A percentile compares a stretch with the other conserved stretches of the same genome.
phyloP scores from a whole-genome alignment of 2,329 filamentous ascomycete species.

The Penicillium corylophilum region DNA sequence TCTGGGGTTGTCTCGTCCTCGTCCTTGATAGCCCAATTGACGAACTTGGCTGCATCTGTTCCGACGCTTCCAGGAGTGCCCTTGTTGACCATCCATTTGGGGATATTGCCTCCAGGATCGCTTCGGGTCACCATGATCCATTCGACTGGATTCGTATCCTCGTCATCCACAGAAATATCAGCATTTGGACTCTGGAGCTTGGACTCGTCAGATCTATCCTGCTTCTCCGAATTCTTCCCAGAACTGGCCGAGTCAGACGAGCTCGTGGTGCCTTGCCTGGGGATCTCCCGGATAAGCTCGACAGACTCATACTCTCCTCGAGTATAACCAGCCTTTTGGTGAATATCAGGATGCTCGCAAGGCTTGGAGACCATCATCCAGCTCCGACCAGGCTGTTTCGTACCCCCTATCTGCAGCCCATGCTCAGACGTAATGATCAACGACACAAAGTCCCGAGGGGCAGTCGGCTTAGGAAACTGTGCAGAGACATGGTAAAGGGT shows the following conservation, averaged over 20 bases:
- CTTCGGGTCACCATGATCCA: conserved; percentile 93
- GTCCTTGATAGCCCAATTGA: conserved; percentile 69
- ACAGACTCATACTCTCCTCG: conserved; percentile 87
- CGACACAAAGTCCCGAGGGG: conserved; percentile 84
- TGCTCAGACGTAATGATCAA: conserved; percentile 66
- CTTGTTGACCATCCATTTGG: conserved; percentile 86
- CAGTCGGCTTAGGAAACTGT: conserved; percentile 84
- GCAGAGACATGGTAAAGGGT: conserved; percentile 81
- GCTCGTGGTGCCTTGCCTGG: conserved; percentile 31
- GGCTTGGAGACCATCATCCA: conserved; percentile 89
- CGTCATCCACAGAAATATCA: conserved; percentile 29
- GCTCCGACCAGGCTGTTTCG: conserved; percentile 55
- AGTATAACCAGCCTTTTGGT: conserved; percentile 69
- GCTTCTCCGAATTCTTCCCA: conserved; percentile 29
- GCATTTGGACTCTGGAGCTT: conserved; percentile 26
- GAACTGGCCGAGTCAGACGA: conserved; percentile 8
- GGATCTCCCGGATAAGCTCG: conserved; percentile 84
- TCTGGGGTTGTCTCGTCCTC: conserved; percentile 46
- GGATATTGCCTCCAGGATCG: conserved; percentile 84
- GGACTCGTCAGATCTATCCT: conserved; percentile 23
- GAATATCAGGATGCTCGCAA: conserved; percentile 71
- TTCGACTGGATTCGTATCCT: conserved; percentile 67
- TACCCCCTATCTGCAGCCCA: conserved; percentile 32
- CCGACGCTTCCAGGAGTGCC: conserved; percentile 80
- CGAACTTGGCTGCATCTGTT: conserved; percentile 74